Evolutionary conservation across 2,329 filamentous ascomycete genomes (phyloP).

Genomic region (Volutella citrinella): DNA sequence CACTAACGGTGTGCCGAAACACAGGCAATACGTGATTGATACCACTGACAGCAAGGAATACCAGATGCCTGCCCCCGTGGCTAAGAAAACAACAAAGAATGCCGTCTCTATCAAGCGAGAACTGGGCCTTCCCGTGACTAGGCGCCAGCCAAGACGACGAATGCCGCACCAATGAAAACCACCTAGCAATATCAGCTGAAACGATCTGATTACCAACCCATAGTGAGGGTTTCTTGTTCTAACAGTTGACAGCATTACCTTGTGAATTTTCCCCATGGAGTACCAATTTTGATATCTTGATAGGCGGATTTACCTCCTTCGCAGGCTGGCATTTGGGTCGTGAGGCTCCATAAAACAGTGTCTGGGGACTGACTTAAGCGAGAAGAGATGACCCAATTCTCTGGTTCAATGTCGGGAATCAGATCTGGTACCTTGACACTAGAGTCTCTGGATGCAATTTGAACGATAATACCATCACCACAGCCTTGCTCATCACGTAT

Average conservation of each 20-base stretch:
- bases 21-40: conserved; percentile 67
- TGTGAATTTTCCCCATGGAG: conserved; percentile 55
- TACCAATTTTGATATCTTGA: conserved; percentile 57
- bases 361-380: conserved; percentile 64
- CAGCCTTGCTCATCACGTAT: conserved; percentile 61
- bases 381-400: conserved; percentile 49
- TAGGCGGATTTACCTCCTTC: conserved; percentile 56
- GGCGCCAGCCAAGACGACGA: conserved; percentile 86
- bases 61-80: conserved; percentile 68
- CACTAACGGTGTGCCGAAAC: conserved; percentile 63
- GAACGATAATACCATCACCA: conserved; percentile 62
- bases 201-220: no score
- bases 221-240: background rate
- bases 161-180: conserved; percentile 77
- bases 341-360: conserved; percentile 72
- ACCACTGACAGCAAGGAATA: conserved; percentile 76
- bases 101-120: conserved; percentile 73
- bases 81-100: conserved; percentile 76
- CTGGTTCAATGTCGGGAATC: conserved; percentile 53
- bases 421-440: conserved; percentile 49
- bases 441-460: conserved; percentile 22
- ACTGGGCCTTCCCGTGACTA: conserved; percentile 69
- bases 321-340: no score
- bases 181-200: conserved; percentile 44
- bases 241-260: conserved; percentile 34